These are phyloP conservation scores for Lojkania enalia DNA, from an alignment of 2,329 filamentous ascomycete genomes.

Conservation along the genomic window DNA sequence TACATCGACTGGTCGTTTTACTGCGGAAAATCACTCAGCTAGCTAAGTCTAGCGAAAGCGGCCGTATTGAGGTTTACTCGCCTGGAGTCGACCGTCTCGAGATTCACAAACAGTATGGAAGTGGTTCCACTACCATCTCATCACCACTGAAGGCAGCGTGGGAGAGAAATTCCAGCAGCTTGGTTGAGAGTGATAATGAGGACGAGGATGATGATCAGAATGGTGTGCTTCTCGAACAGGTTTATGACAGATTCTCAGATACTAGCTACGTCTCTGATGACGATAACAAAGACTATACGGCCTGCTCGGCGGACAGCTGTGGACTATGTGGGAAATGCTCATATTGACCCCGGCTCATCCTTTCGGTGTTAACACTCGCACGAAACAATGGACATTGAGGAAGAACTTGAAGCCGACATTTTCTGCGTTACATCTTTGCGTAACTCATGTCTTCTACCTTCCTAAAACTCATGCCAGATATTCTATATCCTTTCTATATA, in stretches of 20 bases:
- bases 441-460: too few relatives aligned
- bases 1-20: conserved; percentile 32
- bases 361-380: too few relatives aligned
- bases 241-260: conserved; percentile 4
- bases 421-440: too few relatives aligned
- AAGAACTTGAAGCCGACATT: too few relatives aligned
- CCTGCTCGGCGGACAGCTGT: conserved; percentile 29
- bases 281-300: conserved; percentile 29
- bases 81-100: conserved; percentile 37
- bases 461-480: too few relatives aligned
- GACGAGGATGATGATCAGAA: conserved; percentile 1
- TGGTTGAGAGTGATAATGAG: background rate
- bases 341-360: conserved; percentile 5
- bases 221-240: background rate
- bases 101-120: conserved; percentile 35
- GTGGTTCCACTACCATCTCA: conserved; percentile 30
- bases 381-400: too few relatives aligned
- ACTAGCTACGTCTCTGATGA: conserved; percentile 14
- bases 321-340: conserved; percentile 32
- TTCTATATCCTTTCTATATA: too few relatives aligned
- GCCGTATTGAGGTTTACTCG: conserved; percentile 41
- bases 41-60: conserved; percentile 20
- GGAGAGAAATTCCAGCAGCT: conserved; percentile 10
- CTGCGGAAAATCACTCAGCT: conserved; percentile 37
- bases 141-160: conserved; percentile 12